Base-by-base conservation (phyloP, 2,329 filamentous ascomycete genomes). In the Diaporthe vexans region DNA sequence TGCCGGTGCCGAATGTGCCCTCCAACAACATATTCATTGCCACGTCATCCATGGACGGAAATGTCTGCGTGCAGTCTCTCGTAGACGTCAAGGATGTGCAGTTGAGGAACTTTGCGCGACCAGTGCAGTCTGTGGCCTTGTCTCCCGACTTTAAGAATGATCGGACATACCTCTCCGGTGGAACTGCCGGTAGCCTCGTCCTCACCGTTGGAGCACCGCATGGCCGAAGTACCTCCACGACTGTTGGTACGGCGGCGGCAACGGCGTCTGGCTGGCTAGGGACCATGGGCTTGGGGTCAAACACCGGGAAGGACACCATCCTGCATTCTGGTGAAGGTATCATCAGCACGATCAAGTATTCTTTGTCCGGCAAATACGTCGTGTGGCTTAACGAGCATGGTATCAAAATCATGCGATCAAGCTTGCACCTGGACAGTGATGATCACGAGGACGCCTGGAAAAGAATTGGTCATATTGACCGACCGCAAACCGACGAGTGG, bases 331-430 rank as follows among this genome's bases (percentile, higher is more conserved):
- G 97, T 3, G 97, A 99, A 84, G 97, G 97, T 4, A 91, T 92
- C 2, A 97, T 99, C 76, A 96, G 91, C 81, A 94, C 92, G 4
- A 97, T 99, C 80, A 96, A 97, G 82, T 99, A 96, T 95, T 98
- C 96, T 0, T 82, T 96, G 54, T 96, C 95, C 0, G 96, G 97
- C 0, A 97, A 94, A 84, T 98, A 95, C 80, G 94, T 98, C 0
- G 94, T 92, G 0, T 99, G 97, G 97, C 89, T 97, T 54, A 99
- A 98, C 80, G 97, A 99, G 83, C 93, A 97, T 79, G 97, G 97
- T 5, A 97, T 98, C 81, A 98, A 98, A 82, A 97, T 99, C 75
- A 98, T 98, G 95, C 91, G 97, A 51, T 95, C 95, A 6, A 94
- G 97, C 81, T 81, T 97, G 26, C 91, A 95, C 78, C 88, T 98